Conservation (phyloP, 73 alveolate species). For the Diophrys sp. region DNA sequence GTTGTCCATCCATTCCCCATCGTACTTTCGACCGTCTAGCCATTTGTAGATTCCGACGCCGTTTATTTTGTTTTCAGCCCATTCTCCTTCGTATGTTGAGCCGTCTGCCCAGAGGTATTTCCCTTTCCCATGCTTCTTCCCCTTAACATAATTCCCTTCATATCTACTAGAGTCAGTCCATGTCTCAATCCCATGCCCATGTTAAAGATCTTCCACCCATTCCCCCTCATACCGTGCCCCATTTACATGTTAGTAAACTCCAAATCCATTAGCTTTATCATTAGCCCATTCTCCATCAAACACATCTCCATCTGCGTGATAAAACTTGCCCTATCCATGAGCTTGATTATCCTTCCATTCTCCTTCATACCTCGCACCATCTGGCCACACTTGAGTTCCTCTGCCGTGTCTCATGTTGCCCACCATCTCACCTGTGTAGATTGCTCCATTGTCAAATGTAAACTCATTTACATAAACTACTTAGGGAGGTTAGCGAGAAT, state of each 20-base stretch:
- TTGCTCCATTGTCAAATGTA: too few relatives aligned
- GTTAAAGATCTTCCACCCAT: constrained; percentile 50
- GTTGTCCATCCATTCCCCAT: constrained; percentile 46
- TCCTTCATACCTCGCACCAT: constrained; percentile 4
- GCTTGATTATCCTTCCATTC: constrained; percentile 18
- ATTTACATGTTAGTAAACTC: constrained; percentile 17
- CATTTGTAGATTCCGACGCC: constrained; percentile 83
- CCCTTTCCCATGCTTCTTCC: constrained; percentile 81
- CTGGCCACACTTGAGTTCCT: not conserved
- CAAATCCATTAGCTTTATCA: constrained; percentile 47
- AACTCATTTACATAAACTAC: too few relatives aligned
- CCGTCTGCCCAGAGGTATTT: constrained; percentile 49
- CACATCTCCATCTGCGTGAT: not conserved
- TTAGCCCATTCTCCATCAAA: constrained; percentile 52
- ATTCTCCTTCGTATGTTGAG: constrained; percentile 63
- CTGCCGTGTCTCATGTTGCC: not conserved
- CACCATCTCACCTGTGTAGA: not conserved
- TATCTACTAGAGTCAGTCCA: constrained; percentile 32
- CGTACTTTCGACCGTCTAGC: constrained; percentile 43
- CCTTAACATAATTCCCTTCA: constrained; percentile 61
- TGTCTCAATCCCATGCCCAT: constrained; percentile 45
- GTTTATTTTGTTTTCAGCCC: constrained; percentile 65
- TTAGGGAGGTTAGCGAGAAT: too few relatives aligned
- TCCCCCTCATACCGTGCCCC: constrained; percentile 69
- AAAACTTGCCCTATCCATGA: not conserved